Conservation (phyloP, 345 rosid species). For the Lepidium aucheri region DNA sequence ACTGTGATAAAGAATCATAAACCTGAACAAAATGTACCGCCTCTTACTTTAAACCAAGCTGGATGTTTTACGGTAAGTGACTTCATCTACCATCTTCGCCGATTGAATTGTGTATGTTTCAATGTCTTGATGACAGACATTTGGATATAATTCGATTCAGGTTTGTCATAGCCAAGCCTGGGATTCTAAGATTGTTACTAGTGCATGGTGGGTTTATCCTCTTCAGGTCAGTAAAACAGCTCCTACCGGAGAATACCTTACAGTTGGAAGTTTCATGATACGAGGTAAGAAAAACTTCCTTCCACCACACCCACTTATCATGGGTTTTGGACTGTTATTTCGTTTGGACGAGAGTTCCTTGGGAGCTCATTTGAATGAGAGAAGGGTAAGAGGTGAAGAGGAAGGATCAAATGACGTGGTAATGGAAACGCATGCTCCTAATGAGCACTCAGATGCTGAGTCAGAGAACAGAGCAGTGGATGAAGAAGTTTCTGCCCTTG, state of each 20-base stretch:
- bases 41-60: slow-evolving; percentile 93
- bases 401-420: slow-evolving; percentile 59
- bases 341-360: slow-evolving; percentile 97
- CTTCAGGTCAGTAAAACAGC: slow-evolving; percentile 99
- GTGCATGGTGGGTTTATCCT: slow-evolving; percentile 99
- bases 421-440: slow-evolving; percentile 36
- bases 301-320: slow-evolving; percentile 94
- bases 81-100: neutral
- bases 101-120: neutral
- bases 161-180: slow-evolving; percentile 98
- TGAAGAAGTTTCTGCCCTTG: slow-evolving; percentile 25
- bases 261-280: slow-evolving; percentile 97
- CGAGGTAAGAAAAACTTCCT: slow-evolving; percentile 97
- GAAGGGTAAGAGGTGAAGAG: slow-evolving; percentile 95
- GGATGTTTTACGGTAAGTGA: slow-evolving; percentile 82
- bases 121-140: slow-evolving; percentile 1
- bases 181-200: slow-evolving; percentile 97
- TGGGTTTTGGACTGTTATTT: slow-evolving; percentile 96
- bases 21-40: slow-evolving; percentile 83
- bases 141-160: slow-evolving; percentile 32
- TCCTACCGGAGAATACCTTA: slow-evolving; percentile 98
- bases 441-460: slow-evolving; percentile 57
- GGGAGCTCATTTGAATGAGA: slow-evolving; percentile 94
- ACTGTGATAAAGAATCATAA: slow-evolving; percentile 93
- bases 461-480: slow-evolving; percentile 41